A percentile compares a stretch with the other conserved stretches of the same genome.
Conservation (phyloP, 2,329 filamentous ascomycete species). For the Colletotrichum trifolii region DNA sequence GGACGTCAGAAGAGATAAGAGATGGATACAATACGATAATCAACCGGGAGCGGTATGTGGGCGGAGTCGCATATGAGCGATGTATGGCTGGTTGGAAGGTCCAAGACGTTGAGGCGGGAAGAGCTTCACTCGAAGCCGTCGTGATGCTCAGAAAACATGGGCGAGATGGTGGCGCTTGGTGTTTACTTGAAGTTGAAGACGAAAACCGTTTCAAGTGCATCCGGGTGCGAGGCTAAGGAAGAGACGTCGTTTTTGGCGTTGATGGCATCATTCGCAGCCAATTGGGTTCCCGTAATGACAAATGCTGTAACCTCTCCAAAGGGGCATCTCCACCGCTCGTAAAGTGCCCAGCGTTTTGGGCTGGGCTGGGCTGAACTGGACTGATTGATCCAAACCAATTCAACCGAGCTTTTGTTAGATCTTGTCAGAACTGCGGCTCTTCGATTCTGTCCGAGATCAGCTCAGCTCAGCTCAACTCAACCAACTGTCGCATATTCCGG, state of each 20-base stretch:
- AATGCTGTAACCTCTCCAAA: conserved; percentile 3
- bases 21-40: conserved; percentile 1
- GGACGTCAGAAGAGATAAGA: conserved; percentile 25
- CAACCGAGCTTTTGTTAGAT: conserved; percentile 1
- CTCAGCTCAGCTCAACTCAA: background rate
- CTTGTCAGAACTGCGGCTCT: conserved; percentile 16
- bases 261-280: conserved; percentile 29
- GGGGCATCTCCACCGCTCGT: conserved; percentile 22
- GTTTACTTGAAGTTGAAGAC: conserved; percentile 3
- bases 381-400: background rate
- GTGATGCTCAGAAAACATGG: background rate
- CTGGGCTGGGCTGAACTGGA: no score
- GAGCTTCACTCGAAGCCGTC: conserved; percentile 1
- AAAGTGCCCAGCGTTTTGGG: conserved; percentile 21
- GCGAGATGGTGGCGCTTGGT: background rate
- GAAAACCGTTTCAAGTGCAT: background rate
- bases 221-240: conserved; percentile 19
- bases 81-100: conserved; percentile 5
- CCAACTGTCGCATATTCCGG: conserved; percentile 14
- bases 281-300: conserved; percentile 28
- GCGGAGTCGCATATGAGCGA: conserved; percentile 1
- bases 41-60: conserved; percentile 24
- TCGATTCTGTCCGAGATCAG: conserved; percentile 2
- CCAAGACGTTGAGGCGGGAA: background rate
- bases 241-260: conserved; percentile 4